Evolutionary conservation across 441 rosid species (phyloP).

Genomic region (Arabidopsis hybrid): DNA sequence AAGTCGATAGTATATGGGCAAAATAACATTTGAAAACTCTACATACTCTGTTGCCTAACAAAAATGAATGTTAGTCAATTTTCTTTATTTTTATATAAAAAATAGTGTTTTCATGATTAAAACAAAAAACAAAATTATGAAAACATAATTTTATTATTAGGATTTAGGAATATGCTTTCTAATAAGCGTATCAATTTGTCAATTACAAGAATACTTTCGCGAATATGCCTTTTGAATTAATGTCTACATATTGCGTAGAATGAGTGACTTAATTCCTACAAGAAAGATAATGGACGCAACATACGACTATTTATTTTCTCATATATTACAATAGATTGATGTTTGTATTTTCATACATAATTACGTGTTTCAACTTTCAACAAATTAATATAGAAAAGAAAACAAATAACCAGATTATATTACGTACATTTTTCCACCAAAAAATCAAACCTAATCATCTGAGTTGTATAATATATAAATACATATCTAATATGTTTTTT

Average conservation of each 20-base stretch:
- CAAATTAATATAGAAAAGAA: background rate
- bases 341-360: background rate
- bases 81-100: background rate
- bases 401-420: background rate
- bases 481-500: too few relatives aligned
- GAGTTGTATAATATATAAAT: too few relatives aligned
- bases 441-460: slow-evolving; percentile 18
- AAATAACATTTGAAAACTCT: background rate
- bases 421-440: slow-evolving; percentile 9
- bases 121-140: too few relatives aligned
- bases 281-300: slow-evolving; percentile 18
- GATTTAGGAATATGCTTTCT: slow-evolving; percentile 26
- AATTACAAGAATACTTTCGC: background rate
- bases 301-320: background rate
- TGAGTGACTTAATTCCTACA: slow-evolving; percentile 13
- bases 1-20: background rate
- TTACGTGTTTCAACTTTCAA: slow-evolving; percentile 6
- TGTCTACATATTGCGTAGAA: slow-evolving; percentile 24
- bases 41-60: background rate
- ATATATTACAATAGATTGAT: background rate
- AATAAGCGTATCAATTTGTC: slow-evolving; percentile 25
- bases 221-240: slow-evolving; percentile 12
- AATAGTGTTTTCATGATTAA: background rate
- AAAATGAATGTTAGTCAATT: background rate
- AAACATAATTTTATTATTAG: too few relatives aligned